Base-by-base conservation (phyloP, 2,329 filamentous ascomycete species). In the Penicillium thymicola region DNA sequence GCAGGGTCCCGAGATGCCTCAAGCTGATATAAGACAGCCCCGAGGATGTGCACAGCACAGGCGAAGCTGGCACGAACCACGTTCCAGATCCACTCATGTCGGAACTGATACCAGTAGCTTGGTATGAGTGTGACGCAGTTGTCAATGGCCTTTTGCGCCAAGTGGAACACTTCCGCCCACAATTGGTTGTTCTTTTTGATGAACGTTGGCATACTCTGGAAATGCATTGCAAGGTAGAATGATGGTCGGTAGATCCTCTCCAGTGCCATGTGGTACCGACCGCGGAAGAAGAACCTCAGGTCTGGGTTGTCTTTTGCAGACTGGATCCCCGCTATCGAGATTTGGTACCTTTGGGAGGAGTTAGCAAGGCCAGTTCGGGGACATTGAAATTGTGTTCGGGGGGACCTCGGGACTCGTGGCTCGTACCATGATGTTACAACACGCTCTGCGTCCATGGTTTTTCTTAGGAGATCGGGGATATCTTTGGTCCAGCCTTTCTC, bases 81-180 rank as follows among this genome's bases (percentile, higher is more conserved):
- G 36, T 60, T 64, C 59, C 62, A 64, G 23, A 65, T 57, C 63
- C 63, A 66, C 48, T 64, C 60, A 23, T 66, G 63, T 34, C 63
- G 64, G 30, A 64, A 63, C 10, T 63, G 54, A 23, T 64, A 64
- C 57, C 56, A 66, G 25, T 59, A 60, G 23, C 54, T 55, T 27
- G 63, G 61, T 4, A 66, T 63, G 8, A 66, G 40, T 5, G 53
- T 32, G 21, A 54, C 56, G 38, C 62, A 65, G 41, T 60, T 63
- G 5, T 65, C 59, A 18, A 66, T 54, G 14, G 61, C 61, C 32
- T 55, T 60, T 51, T 66, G 63, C 5, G 61, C 57, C 14, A 60
- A 48, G 2, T 44, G 40, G 48, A 64, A 65, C n/a, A 58, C 44
- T 13, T 58, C 36, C 0, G 28, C 37, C 51, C 51, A 58, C 4